These are phyloP conservation scores for Gaertneriomyces sp. DNA, from an alignment of 192 early-diverging fungal genomes.

Conservation along the genomic window DNA sequence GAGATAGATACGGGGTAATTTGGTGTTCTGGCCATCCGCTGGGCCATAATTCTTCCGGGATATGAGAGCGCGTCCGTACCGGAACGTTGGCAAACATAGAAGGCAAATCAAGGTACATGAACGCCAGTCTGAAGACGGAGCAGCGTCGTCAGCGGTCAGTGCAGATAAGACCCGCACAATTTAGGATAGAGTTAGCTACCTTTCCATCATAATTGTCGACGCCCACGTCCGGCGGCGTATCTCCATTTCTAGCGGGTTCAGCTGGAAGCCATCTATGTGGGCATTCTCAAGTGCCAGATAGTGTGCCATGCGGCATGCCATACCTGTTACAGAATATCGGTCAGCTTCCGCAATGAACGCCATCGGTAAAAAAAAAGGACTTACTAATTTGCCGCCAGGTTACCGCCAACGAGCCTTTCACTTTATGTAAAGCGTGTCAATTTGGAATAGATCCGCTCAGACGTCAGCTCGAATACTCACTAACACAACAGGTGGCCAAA, in stretches of 20 bases:
- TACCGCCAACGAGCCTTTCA: constrained; percentile 9
- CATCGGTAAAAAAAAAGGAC: background rate
- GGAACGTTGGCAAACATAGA: constrained; percentile 20
- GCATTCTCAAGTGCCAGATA: constrained; percentile 15
- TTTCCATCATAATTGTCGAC: constrained; percentile 9
- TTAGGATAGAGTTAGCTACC: background rate
- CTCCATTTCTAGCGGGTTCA: constrained; percentile 6
- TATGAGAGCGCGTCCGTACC: constrained; percentile 5
- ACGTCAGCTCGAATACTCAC: background rate
- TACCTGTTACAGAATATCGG: background rate
- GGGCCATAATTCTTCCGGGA: constrained; percentile 14
- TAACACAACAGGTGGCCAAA: constrained; percentile 7
- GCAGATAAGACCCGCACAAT: background rate
- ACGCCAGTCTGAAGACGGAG: background rate
- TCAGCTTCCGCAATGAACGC: too few relatives aligned
- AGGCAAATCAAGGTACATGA: constrained; percentile 8
- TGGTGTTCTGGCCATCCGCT: constrained; percentile 8
- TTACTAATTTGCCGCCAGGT: constrained; percentile 15
- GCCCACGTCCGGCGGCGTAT: constrained; percentile 16
- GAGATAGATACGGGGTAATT: background rate
- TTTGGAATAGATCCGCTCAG: background rate
- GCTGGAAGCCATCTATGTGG: background rate
- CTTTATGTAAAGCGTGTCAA: background rate
- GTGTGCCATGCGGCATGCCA: constrained; percentile 19
- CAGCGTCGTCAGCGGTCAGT: background rate